Evolutionary conservation across 1,284 basidiomycete species (phyloP).

Genomic region (Cutaneotrichosporon cavernicola): DNA sequence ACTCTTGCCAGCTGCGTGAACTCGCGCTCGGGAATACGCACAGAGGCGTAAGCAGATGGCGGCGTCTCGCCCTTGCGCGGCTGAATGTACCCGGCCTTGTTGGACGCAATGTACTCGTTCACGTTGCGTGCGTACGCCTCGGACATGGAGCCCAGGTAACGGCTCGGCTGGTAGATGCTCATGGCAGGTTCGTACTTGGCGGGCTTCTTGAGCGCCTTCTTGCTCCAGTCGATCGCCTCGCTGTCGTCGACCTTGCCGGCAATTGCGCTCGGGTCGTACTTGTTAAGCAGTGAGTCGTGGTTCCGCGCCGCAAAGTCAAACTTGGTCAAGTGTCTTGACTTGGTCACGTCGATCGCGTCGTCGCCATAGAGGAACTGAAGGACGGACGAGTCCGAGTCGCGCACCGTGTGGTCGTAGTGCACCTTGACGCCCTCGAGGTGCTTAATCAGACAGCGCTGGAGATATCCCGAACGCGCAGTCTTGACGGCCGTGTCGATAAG

Average conservation of each 20-base stretch:
- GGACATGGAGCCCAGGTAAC: slow-evolving; percentile 84
- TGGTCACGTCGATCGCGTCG: slow-evolving; percentile 93
- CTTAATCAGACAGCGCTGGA: slow-evolving; percentile 98
- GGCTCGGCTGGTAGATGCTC: slow-evolving; percentile 73
- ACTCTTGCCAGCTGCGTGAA: slow-evolving; percentile 82
- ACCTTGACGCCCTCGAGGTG: slow-evolving; percentile 94
- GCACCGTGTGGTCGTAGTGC: slow-evolving; percentile 97
- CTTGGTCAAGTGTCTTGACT: slow-evolving; percentile 82
- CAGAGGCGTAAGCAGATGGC: slow-evolving; percentile 48
- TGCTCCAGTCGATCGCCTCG: slow-evolving; percentile 76
- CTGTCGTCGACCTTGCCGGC: slow-evolving; percentile 64
- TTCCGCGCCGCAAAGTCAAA: slow-evolving; percentile 95
- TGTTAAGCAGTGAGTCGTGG: slow-evolving; percentile 72
- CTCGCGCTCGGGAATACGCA: slow-evolving; percentile 56
- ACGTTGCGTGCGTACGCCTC: slow-evolving; percentile 86
- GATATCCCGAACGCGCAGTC: slow-evolving; percentile 95
- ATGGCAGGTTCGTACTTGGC: slow-evolving; percentile 70
- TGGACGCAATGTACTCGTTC: slow-evolving; percentile 74
- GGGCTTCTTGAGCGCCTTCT: slow-evolving; percentile 78
- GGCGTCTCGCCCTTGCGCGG: slow-evolving; percentile 56
- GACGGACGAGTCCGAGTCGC: slow-evolving; percentile 87
- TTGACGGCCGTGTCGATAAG: slow-evolving; percentile 99
- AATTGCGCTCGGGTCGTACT: slow-evolving; percentile 68
- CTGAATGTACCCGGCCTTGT: slow-evolving; percentile 72
- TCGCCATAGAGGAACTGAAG: slow-evolving; percentile 99